Evolutionary conservation across 805 yeast species (phyloP).

Genomic region (Yamadazyma olivae): DNA sequence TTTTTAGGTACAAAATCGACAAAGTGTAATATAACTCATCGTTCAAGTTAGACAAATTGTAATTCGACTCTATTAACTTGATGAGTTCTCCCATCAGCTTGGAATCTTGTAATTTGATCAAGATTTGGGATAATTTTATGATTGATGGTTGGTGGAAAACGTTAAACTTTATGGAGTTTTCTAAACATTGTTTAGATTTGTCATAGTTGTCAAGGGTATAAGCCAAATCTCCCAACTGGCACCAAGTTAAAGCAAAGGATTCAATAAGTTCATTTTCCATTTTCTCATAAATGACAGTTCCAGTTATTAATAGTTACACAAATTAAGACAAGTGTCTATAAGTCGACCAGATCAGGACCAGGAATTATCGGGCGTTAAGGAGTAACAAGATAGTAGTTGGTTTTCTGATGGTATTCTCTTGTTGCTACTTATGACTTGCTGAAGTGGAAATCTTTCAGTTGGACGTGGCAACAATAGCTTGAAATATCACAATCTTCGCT

Average conservation of each 20-base stretch:
- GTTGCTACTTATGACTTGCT: too few species aligned
- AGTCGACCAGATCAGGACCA: too few species aligned
- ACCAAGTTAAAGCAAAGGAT: slow-evolving; percentile 8
- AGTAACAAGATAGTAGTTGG: too few species aligned
- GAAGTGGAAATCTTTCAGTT: too few species aligned
- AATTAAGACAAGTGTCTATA: too few species aligned
- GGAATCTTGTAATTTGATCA: background rate
- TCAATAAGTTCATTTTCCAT: slow-evolving; percentile 3
- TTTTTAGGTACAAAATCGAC: background rate
- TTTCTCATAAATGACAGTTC: too few species aligned
- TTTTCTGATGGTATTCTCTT: too few species aligned
- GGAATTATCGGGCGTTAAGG: too few species aligned
- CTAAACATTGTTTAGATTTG: slow-evolving; percentile 8
- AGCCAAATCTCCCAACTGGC: slow-evolving; percentile 8
- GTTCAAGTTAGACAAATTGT: background rate
- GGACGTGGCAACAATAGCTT: too few species aligned
- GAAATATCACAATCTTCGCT: too few species aligned
- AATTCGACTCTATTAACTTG: slow-evolving; percentile 1
- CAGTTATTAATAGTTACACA: too few species aligned
- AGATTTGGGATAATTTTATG: background rate
- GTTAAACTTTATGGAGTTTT: slow-evolving; percentile 7
- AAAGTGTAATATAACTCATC: background rate
- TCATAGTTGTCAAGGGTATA: slow-evolving; percentile 6
- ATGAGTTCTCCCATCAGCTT: background rate
- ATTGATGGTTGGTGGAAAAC: slow-evolving; percentile 1